phyloP scores from a whole-genome alignment of 768 basidiomycete species.

The Phallus indusiatus region DNA sequence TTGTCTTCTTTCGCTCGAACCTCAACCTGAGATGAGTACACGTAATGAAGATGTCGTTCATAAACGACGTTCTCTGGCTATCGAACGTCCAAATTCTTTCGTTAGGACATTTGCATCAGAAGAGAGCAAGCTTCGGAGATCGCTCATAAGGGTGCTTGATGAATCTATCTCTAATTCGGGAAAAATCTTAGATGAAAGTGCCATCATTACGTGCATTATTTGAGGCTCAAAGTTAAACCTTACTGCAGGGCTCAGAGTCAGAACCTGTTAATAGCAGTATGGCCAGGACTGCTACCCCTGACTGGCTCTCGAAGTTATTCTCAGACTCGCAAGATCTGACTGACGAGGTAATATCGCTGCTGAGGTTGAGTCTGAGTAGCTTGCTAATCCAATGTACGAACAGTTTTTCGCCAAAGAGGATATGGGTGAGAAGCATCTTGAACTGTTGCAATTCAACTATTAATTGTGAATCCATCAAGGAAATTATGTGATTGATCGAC shows the following conservation, averaged over 20 bases:
- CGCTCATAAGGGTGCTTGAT: neutral
- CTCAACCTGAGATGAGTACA: neutral
- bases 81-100: neutral
- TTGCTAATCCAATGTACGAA: neutral
- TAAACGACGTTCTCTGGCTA: neutral
- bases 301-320: neutral
- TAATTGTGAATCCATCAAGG: constrained; percentile 33
- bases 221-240: neutral
- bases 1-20: too few relatives aligned
- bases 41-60: neutral
- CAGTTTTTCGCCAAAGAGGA: neutral
- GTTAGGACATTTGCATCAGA: neutral
- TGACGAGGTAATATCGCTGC: neutral
- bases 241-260: neutral
- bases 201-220: neutral
- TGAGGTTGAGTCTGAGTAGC: neutral
- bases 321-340: neutral
- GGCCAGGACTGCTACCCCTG: neutral
- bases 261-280: neutral
- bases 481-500: constrained; percentile 46
- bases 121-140: neutral
- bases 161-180: neutral
- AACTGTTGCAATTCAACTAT: neutral
- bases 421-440: neutral
- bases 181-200: neutral